Evolutionary conservation across 768 basidiomycete genomes (phyloP), one percentile per base, ranked within the genome.

Genomic region (Vararia minispora): DNA sequence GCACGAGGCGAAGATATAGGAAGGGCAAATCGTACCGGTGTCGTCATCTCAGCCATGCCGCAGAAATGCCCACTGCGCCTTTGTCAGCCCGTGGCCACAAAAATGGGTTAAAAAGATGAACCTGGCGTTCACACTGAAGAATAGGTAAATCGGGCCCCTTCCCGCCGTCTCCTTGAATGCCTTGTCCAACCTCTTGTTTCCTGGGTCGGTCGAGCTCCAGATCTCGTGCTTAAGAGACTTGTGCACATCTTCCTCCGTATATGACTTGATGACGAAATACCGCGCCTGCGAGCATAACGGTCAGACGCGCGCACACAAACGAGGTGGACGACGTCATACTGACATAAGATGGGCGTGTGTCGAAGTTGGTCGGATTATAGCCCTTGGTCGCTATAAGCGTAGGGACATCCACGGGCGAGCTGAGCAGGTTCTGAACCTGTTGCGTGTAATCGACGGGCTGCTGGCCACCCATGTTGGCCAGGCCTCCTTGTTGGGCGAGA

Each of bases 211-310:
- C 7, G 90, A 94, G 44, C 88, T 89, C 92, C 92, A 95, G 34
- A 97, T 95, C 58, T 94, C 91, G 49, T 94, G 92, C 53, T 94
- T 94, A 52, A 95, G 71, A 12, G 88, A 92, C 59, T 99, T 99
- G 64, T 98, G 94, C 1, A 99, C 94, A 53, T 99, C 94, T 52
- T 97, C 95, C 58, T 98, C 94, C 1, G 95, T 98, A 61, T 92
- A 99, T 0, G 89, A 94, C 58, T 99, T 99, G 69, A 99, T 98
- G 23, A 98, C 94, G 53, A 97, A 97, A 63, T 71, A 98, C 12
- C 92, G 72, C 3, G 94, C 90, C 79, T 89, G 43, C 5, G 46
- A 47, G 18, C 4, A 22, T 35, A 24, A 34, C 39, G 10, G 44
- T 44, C 40, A 46, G 40, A n/a, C n/a, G n/a, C n/a, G n/a, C 13